phyloP scores from a whole-genome alignment of 116 monocot species.

The Cymodocea nodosa region DNA sequence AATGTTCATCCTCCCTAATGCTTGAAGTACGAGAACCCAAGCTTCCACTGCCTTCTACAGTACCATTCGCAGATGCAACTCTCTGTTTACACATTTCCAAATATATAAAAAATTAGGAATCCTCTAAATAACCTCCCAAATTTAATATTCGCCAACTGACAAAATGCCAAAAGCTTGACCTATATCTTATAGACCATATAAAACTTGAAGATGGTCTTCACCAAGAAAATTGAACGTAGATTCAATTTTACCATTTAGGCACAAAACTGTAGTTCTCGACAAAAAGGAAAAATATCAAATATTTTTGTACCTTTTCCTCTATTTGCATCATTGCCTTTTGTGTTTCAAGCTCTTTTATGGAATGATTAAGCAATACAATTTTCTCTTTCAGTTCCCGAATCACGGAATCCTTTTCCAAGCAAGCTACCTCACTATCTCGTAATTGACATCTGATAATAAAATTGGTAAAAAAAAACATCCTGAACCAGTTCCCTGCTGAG shows the following conservation, averaged over 20 bases:
- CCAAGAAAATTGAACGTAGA: no score
- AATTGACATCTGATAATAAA: slow-evolving; percentile 39
- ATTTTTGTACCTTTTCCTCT: slow-evolving; percentile 15
- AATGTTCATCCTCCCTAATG: slow-evolving; percentile 14
- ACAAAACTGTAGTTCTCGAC: neutral
- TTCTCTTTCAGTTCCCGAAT: slow-evolving; percentile 73
- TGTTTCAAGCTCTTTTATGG: slow-evolving; percentile 45
- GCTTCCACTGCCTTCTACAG: neutral
- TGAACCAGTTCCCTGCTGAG: neutral
- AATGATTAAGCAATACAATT: slow-evolving; percentile 34
- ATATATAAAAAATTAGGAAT: neutral
- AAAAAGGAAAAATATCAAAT: neutral
- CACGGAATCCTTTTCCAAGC: slow-evolving; percentile 47
- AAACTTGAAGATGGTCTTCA: no score
- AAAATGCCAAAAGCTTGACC: no score
- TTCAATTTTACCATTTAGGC: no score
- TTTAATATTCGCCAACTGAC: no score
- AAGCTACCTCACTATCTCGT: slow-evolving; percentile 42
- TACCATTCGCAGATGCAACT: no score
- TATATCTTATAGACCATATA: no score
- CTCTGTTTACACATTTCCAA: slow-evolving; percentile 5
- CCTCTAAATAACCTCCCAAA: no score
- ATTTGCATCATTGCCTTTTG: slow-evolving; percentile 18
- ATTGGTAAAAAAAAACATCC: neutral
- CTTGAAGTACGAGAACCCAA: slow-evolving; percentile 1